A percentile compares a stretch with the other conserved stretches of the same genome.
Evolutionary conservation across 1,139 yeast species (phyloP).

Genomic region (Candida glucosophila): DNA sequence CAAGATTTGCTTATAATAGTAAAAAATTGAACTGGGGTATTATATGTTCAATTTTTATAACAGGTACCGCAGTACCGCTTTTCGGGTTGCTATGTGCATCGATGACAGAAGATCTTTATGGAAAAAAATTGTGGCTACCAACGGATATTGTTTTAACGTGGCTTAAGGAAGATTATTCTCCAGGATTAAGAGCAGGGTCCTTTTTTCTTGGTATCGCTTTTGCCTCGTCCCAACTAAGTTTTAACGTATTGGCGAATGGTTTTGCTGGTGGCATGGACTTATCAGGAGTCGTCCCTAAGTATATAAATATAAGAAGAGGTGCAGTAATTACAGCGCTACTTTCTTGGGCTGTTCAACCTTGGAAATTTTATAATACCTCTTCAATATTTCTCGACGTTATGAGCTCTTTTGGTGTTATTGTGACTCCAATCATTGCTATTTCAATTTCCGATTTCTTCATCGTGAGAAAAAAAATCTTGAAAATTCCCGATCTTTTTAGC

Average conservation of each 20-base stretch:
- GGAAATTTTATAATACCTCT: conserved; percentile 38
- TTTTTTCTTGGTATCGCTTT: conserved; percentile 37
- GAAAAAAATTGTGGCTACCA: conserved; percentile 30
- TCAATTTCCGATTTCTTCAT: conserved; percentile 2
- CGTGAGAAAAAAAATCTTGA: conserved; percentile 1
- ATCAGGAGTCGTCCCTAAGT: conserved; percentile 38
- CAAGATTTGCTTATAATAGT: conserved; percentile 23
- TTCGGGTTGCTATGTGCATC: conserved; percentile 18
- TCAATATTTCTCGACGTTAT: conserved; percentile 19
- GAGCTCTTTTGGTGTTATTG: background rate
- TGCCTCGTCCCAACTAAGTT: conserved; percentile 33
- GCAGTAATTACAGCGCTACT: conserved; percentile 32
- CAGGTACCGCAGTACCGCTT: conserved; percentile 15
- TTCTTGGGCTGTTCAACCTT: conserved; percentile 39
- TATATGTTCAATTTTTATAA: conserved; percentile 9
- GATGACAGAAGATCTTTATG: conserved; percentile 21
- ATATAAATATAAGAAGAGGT: conserved; percentile 42
- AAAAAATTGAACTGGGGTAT: conserved; percentile 8
- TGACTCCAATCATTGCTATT: conserved; percentile 1
- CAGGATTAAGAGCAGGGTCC: conserved; percentile 35
- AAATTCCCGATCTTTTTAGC: background rate
- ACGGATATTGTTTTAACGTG: conserved; percentile 20
- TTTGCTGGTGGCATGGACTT: conserved; percentile 45
- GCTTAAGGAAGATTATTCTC: conserved; percentile 21
- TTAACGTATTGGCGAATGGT: conserved; percentile 39